A percentile compares a stretch with the other conserved stretches of the same genome.
Conservation (phyloP, 2,329 filamentous ascomycete genomes). For the Bipolaris oryzae region DNA sequence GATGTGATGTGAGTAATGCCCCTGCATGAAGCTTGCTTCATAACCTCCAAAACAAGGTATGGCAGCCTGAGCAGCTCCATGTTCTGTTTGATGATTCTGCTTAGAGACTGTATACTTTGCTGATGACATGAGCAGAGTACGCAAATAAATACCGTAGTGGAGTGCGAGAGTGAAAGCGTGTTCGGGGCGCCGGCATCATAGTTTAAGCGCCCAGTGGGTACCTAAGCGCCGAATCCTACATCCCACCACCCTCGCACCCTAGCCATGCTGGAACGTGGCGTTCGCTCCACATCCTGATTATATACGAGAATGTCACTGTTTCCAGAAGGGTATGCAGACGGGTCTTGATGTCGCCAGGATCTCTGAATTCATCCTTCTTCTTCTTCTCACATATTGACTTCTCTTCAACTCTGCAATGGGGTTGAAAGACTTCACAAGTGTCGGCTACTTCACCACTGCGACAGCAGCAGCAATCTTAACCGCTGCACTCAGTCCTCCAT, state of each 20-base stretch:
- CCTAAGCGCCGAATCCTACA: neutral
- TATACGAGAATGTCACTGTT: neutral
- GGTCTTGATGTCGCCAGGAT: neutral
- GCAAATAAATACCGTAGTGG: neutral
- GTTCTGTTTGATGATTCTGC: neutral
- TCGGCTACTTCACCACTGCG: conserved; percentile 4
- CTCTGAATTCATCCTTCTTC: neutral
- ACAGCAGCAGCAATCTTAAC: conserved; percentile 37
- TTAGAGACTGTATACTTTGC: neutral
- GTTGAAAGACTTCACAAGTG: neutral
- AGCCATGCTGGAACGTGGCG: neutral
- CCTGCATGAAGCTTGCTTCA: neutral
- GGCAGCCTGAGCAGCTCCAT: neutral
- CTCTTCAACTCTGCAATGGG: neutral
- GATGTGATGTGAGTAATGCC: neutral
- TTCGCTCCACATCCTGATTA: neutral
- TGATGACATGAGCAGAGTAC: neutral
- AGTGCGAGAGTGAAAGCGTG: neutral
- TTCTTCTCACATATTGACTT: neutral
- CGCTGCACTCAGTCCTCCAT: conserved; percentile 12
- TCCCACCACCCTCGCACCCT: neutral
- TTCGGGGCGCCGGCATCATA: neutral
- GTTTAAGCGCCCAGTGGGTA: neutral
- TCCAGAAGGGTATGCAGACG: neutral
- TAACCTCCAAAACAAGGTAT: neutral